Percentiles rank a stretch among this genome's conserved stretches.
Evolutionary conservation across 106 monocot genomes (phyloP).

Genomic region (Dendrobium chrysotoxum): DNA sequence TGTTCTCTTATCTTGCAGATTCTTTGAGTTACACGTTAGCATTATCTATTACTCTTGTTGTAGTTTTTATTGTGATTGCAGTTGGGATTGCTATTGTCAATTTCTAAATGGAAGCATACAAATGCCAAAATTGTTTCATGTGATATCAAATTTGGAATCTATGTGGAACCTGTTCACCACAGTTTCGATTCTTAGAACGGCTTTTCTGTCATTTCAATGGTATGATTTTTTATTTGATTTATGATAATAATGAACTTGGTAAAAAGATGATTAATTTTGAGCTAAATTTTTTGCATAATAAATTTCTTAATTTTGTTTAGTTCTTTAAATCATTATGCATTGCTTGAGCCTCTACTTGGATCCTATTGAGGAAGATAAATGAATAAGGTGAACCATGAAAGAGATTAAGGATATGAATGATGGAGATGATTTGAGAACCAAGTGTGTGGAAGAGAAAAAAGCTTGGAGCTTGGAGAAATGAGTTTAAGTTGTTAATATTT

Average conservation of each 20-base stretch:
- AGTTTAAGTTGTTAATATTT: too few relatives aligned
- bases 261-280: not conserved
- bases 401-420: too few relatives aligned
- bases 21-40: constrained; percentile 72
- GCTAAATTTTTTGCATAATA: not conserved
- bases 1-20: constrained; percentile 31
- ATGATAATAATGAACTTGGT: not conserved
- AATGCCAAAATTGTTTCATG: constrained; percentile 58
- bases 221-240: constrained; percentile 5
- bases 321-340: not conserved
- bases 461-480: too few relatives aligned
- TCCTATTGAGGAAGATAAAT: not conserved
- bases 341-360: not conserved
- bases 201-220: constrained; percentile 72
- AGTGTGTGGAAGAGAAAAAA: too few relatives aligned
- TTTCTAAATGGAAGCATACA: constrained; percentile 37
- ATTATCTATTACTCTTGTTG: constrained; percentile 57
- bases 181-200: constrained; percentile 56
- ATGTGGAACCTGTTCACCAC: constrained; percentile 65
- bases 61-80: constrained; percentile 58
- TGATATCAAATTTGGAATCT: constrained; percentile 31
- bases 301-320: not conserved
- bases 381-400: too few relatives aligned
- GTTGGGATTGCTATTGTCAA: constrained; percentile 54
- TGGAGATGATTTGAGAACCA: too few relatives aligned